Percentiles rank a stretch among this genome's conserved stretches.
Conservation (phyloP, 164 flowering plant genomes). For the Stephania japonica region DNA sequence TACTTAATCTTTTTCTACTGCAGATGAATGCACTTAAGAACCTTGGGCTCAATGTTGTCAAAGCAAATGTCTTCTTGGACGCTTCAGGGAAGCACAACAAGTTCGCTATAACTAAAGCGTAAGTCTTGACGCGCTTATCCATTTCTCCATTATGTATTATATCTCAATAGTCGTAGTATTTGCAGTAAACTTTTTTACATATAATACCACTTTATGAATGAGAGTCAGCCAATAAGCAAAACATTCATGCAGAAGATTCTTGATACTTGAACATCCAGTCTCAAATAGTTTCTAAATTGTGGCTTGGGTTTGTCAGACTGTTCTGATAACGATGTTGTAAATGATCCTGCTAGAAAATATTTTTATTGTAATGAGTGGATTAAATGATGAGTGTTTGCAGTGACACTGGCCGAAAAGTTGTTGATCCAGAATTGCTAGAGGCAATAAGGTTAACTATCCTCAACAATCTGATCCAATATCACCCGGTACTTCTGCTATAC, state of each 20-base stretch:
- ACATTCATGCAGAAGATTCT: neutral
- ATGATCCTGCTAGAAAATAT: neutral
- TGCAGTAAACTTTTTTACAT: neutral
- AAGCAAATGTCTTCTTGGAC: constrained; percentile 91
- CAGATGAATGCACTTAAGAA: too few species aligned
- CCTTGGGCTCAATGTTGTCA: constrained; percentile 26
- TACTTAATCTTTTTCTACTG: constrained; percentile 8
- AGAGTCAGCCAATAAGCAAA: neutral
- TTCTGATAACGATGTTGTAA: neutral
- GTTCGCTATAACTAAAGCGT: constrained; percentile 88
- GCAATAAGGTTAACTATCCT: constrained; percentile 93
- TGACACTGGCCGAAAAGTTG: constrained; percentile 87
- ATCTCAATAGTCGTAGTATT: neutral
- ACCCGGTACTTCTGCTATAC: constrained; percentile 51
- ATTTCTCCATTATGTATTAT: neutral
- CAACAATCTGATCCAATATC: constrained; percentile 83
- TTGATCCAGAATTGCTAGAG: constrained; percentile 91
- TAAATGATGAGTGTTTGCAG: constrained; percentile 35
- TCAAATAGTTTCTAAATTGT: neutral
- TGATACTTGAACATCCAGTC: neutral
- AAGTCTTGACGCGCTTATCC: constrained; percentile 25
- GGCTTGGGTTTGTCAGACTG: neutral
- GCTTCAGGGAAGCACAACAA: constrained; percentile 96
- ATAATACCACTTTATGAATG: neutral
- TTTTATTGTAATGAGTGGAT: constrained; percentile 7